A percentile compares a stretch with the other conserved stretches of the same genome.
These are phyloP conservation scores for Salix purpurea DNA, from an alignment of 345 rosid genomes.

Conservation along the genomic window DNA sequence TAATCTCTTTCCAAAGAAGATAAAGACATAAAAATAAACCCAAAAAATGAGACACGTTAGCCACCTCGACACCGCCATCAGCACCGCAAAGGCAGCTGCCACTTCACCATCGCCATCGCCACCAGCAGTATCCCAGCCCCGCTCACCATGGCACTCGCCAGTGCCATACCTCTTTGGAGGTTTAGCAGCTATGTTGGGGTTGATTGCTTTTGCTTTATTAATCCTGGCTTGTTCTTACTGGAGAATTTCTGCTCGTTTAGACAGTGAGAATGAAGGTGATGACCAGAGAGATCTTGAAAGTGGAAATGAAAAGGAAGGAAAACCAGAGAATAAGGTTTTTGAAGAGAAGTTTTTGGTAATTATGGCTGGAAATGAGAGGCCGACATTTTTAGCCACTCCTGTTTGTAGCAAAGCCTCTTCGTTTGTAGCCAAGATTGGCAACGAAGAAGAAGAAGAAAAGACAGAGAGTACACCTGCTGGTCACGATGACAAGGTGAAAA, in stretches of 20 bases:
- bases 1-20: not conserved
- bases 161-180: conserved; percentile 95
- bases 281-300: conserved; percentile 8
- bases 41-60: conserved; percentile 23
- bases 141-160: conserved; percentile 94
- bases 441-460: conserved; percentile 21
- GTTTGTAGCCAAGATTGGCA: conserved; percentile 28
- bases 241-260: conserved; percentile 59
- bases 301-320: conserved; percentile 7
- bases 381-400: conserved; percentile 31
- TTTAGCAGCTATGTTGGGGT: conserved; percentile 86
- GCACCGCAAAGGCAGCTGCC: not conserved
- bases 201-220: conserved; percentile 80
- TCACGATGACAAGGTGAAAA: conserved; percentile 37
- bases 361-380: conserved; percentile 28
- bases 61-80: conserved; percentile 15
- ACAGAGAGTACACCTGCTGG: conserved; percentile 14
- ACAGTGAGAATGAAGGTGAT: not conserved
- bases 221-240: conserved; percentile 93
- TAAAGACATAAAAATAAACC: not conserved
- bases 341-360: conserved; percentile 27
- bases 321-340: conserved; percentile 1
- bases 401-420: conserved; percentile 26
- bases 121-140: conserved; percentile 25
- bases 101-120: conserved; percentile 16